Conservation (phyloP, 306 rosid genomes). For the Dicorynia guianensis region DNA sequence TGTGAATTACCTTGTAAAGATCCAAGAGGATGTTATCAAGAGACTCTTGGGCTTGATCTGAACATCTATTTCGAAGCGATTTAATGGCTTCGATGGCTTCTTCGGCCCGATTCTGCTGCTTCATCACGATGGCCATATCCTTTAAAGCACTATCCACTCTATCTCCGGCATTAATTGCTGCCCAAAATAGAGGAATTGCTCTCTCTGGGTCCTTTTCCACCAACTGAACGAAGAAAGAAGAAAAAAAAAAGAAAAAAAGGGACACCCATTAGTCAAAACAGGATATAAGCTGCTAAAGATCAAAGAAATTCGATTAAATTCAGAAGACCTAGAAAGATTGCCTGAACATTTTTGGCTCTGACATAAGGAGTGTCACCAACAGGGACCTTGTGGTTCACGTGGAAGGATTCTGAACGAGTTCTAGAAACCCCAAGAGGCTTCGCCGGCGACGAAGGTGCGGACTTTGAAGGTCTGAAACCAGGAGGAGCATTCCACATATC, state of each 20-base stretch:
- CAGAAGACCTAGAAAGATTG: not conserved
- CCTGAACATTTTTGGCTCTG: slow-evolving; percentile 97
- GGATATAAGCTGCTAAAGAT: not conserved
- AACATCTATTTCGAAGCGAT: slow-evolving; percentile 82
- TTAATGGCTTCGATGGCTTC: slow-evolving; percentile 98
- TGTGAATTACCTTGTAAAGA: slow-evolving; percentile 75
- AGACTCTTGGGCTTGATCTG: slow-evolving; percentile 97
- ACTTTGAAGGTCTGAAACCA: slow-evolving; percentile 91
- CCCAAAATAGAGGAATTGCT: slow-evolving; percentile 95
- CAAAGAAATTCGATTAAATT: not conserved
- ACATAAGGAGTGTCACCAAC: slow-evolving; percentile 91
- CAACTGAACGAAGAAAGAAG: slow-evolving; percentile 52
- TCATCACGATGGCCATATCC: slow-evolving; percentile 99
- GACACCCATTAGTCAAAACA: not conserved
- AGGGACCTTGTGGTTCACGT: slow-evolving; percentile 86
- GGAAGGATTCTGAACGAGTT: slow-evolving; percentile 85
- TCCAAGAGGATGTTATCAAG: slow-evolving; percentile 95
- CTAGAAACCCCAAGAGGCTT: slow-evolving; percentile 76
- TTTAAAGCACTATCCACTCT: slow-evolving; percentile 97
- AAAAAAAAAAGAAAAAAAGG: not conserved
- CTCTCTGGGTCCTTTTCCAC: slow-evolving; percentile 98
- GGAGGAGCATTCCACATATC: slow-evolving; percentile 97
- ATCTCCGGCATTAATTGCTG: slow-evolving; percentile 95
- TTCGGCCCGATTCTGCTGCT: slow-evolving; percentile 93
- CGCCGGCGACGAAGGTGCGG: slow-evolving; percentile 97